A percentile compares a stretch with the other conserved stretches of the same genome.
phyloP scores from a whole-genome alignment of 257 asterid species.

The Scutellaria barbata region DNA sequence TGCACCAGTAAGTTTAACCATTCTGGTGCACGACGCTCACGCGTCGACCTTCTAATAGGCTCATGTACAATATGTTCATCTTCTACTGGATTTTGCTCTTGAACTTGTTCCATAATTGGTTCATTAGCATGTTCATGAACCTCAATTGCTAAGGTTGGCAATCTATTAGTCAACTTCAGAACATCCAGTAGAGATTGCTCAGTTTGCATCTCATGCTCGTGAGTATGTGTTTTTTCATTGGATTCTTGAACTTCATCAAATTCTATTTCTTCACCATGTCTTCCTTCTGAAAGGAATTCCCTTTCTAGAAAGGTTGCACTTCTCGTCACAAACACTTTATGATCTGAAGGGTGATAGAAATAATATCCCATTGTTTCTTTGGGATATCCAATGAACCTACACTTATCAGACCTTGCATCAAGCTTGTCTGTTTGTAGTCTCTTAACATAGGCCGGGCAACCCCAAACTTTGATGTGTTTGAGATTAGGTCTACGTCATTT shows the following conservation, averaged over 20 bases:
- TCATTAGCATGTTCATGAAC: neutral
- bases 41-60: neutral
- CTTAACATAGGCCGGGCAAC: neutral
- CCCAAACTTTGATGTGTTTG: conserved; percentile 7
- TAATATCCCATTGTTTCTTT: neutral
- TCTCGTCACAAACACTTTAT: neutral
- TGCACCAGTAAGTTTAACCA: neutral
- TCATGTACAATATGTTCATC: neutral
- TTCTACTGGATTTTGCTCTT: neutral
- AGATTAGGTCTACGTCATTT: neutral
- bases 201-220: neutral
- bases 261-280: too few relatives aligned
- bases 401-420: neutral
- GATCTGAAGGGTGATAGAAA: neutral
- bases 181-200: neutral
- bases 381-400: neutral
- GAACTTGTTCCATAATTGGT: too few relatives aligned
- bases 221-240: neutral
- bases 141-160: neutral
- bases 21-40: neutral
- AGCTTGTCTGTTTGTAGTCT: conserved; percentile 1
- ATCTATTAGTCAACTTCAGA: neutral
- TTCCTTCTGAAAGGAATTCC: too few relatives aligned
- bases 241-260: too few relatives aligned
- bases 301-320: too few relatives aligned